phyloP scores from a whole-genome alignment of 2,329 filamentous ascomycete genomes.

The Calycina herbarum region DNA sequence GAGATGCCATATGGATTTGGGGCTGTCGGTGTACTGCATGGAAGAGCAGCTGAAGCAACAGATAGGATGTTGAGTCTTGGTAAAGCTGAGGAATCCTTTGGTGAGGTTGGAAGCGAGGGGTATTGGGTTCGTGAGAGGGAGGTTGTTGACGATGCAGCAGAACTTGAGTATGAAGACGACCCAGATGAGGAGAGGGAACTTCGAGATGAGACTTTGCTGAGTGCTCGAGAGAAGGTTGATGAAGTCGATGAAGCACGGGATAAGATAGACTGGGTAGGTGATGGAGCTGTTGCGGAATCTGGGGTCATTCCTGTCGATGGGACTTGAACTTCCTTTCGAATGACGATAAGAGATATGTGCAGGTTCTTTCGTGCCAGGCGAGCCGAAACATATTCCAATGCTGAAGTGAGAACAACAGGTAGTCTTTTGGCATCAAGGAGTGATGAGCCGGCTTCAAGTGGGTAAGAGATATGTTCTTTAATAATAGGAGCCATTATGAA shows the following conservation, averaged over 20 bases:
- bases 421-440: slow-evolving; percentile 58
- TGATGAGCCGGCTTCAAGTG: slow-evolving; percentile 62
- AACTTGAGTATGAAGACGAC: slow-evolving; percentile 16
- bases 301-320: slow-evolving; percentile 36
- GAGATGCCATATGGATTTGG: slow-evolving; percentile 49
- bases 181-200: slow-evolving; percentile 10
- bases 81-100: slow-evolving; percentile 21
- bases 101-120: slow-evolving; percentile 30
- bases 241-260: slow-evolving; percentile 18
- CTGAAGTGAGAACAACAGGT: slow-evolving; percentile 53
- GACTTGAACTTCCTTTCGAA: slow-evolving; percentile 57
- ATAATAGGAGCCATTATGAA: slow-evolving; percentile 31
- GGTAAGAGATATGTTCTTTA: slow-evolving; percentile 60
- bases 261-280: slow-evolving; percentile 18
- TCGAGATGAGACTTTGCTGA: slow-evolving; percentile 8
- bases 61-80: slow-evolving; percentile 17
- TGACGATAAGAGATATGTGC: slow-evolving; percentile 58
- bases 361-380: slow-evolving; percentile 55
- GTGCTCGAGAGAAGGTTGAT: slow-evolving; percentile 10
- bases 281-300: slow-evolving; percentile 17
- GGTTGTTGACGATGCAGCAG: slow-evolving; percentile 20
- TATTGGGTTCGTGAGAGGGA: slow-evolving; percentile 29
- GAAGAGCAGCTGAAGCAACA: slow-evolving; percentile 29
- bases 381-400: slow-evolving; percentile 59
- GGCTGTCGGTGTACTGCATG: slow-evolving; percentile 35